Evolutionary conservation across 163 green algal species (phyloP), one percentile per base, ranked within the genome.

Genomic region (Scenedesmus sp.): DNA sequence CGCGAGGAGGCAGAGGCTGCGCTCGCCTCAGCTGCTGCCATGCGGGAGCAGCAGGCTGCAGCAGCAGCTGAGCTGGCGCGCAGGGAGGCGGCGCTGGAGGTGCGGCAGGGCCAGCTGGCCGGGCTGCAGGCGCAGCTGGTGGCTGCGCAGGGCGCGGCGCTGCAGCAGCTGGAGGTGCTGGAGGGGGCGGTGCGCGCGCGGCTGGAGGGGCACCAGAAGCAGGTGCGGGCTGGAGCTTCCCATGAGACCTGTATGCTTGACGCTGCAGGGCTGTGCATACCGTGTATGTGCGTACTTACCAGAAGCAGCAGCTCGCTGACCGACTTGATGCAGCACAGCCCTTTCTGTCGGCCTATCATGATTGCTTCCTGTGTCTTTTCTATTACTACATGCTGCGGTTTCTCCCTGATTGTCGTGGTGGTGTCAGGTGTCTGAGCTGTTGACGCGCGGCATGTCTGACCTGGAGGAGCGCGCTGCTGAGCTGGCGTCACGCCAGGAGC

Each of bases 381-480:
- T 52, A 16, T 3, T n/a, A 4, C 26, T 15, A 15, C 2, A 12
- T 86, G 3, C 10, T 62, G 8, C n/a, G 67, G 54, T 86, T 15
- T 67, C 15, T 64, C 12, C 46, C 55, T 54, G 5, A 16, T 86
- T 84, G 76, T 57, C 13, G 16, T 57, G 56, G 76, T 52, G 5
- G 4, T 16, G 3, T 16, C 73, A 91, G 87, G 87, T 85, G 87
- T 91, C 87, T 81, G 18, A 92, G 26, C 64, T 92, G 54, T 82
- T 92, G 81, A 60, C 81, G 8, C 64, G 57, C 20, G 82, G 26
- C 6, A 34, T 85, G 54, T 70, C 82, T 54, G 89, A 92, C 23
- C 23, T 92, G 54, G 89, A 90, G 67, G 89, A 92, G 64, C 89
- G 89, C n/a, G 82, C 89, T n/a, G 64, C 82, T 77, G 89, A 92